Evolutionary conservation across 192 early-diverging fungal genomes (phyloP).

Genomic region (Gamsiella multidivaricata): DNA sequence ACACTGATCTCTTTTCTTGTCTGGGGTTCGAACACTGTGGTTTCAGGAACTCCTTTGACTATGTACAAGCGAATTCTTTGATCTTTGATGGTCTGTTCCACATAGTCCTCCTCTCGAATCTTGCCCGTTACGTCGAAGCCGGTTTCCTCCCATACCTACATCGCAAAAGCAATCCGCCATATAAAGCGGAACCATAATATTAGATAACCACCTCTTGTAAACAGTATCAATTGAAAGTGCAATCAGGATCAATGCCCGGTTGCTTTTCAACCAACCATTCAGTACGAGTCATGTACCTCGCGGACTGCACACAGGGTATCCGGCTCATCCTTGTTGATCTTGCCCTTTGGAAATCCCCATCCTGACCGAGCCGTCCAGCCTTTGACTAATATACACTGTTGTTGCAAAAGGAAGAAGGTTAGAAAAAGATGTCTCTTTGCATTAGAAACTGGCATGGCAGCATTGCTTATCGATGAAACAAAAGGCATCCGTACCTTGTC

Average conservation of each 20-base stretch:
- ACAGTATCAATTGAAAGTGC: not conserved
- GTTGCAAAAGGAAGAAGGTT: no score
- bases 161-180: no score
- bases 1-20: constrained; percentile 97
- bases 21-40: constrained; percentile 81
- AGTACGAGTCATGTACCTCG: constrained; percentile 69
- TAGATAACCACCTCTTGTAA: no score
- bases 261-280: no score
- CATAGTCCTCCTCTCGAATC: constrained; percentile 80
- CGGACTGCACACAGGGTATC: constrained; percentile 89
- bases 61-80: constrained; percentile 94
- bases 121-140: constrained; percentile 87
- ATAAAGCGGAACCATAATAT: no score
- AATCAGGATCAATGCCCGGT: not conserved
- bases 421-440: no score
- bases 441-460: not conserved
- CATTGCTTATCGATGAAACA: not conserved
- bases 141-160: constrained; percentile 93
- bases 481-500: constrained; percentile 69
- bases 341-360: constrained; percentile 99
- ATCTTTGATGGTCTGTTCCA: constrained; percentile 90
- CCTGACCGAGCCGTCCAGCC: constrained; percentile 90
- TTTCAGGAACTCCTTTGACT: constrained; percentile 85
- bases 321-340: constrained; percentile 97
- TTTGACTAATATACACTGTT: constrained; percentile 84